phyloP scores from a whole-genome alignment of 1,139 yeast species.

The Casaregolazyma lundiana region DNA sequence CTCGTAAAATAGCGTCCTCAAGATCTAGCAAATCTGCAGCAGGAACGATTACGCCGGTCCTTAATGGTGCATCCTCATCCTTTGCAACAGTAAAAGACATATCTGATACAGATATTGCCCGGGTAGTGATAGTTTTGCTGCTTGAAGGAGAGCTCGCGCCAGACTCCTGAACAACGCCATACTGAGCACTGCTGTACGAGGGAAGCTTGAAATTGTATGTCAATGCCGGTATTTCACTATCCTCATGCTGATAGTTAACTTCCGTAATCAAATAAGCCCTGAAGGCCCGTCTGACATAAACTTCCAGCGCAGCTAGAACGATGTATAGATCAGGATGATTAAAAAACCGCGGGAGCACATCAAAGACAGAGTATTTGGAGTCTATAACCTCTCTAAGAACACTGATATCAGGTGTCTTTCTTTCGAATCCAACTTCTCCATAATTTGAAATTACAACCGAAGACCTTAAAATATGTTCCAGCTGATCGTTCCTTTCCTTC shows the following conservation, averaged over 20 bases:
- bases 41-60: slow-evolving; percentile 87
- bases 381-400: slow-evolving; percentile 88
- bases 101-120: slow-evolving; percentile 91
- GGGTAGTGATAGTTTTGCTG: slow-evolving; percentile 38
- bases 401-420: slow-evolving; percentile 76
- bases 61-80: slow-evolving; percentile 53
- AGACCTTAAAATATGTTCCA: slow-evolving; percentile 89
- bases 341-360: slow-evolving; percentile 88
- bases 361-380: slow-evolving; percentile 93
- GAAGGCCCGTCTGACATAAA: slow-evolving; percentile 93
- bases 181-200: slow-evolving; percentile 58
- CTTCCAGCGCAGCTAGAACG: slow-evolving; percentile 94
- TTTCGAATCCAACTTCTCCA: slow-evolving; percentile 70
- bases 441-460: slow-evolving; percentile 81
- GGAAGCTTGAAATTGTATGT: slow-evolving; percentile 93
- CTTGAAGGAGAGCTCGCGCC: slow-evolving; percentile 18
- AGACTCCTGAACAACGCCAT: slow-evolving; percentile 25
- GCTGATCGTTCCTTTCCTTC: slow-evolving; percentile 93
- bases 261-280: slow-evolving; percentile 89
- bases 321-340: slow-evolving; percentile 81
- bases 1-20: slow-evolving; percentile 74
- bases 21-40: slow-evolving; percentile 82
- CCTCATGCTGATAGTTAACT: slow-evolving; percentile 58
- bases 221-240: slow-evolving; percentile 49
- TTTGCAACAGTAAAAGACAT: slow-evolving; percentile 76